Conservation (phyloP, 192 early-diverging fungal genomes). For the Phlyctochytrium arcticum region DNA sequence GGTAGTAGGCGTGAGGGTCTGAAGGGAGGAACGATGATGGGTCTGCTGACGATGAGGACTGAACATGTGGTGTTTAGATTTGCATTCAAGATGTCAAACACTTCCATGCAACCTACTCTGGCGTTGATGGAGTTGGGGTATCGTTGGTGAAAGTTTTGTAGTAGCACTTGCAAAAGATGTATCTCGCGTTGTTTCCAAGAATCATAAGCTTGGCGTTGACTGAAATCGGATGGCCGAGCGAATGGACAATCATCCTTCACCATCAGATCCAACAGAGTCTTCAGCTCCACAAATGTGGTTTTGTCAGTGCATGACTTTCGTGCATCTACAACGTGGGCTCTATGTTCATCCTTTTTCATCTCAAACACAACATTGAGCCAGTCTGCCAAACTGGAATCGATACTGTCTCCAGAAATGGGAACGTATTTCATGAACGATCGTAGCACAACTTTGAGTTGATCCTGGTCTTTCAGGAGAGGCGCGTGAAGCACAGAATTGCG, state of each 20-base stretch:
- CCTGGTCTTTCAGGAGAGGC: slow-evolving; percentile 24
- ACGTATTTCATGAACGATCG: neutral
- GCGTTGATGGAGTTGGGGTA: slow-evolving; percentile 26
- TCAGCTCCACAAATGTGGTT: slow-evolving; percentile 20
- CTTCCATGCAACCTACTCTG: slow-evolving; percentile 13
- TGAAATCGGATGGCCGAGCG: slow-evolving; percentile 41
- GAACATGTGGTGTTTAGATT: too few relatives aligned
- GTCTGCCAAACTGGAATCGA: slow-evolving; percentile 4
- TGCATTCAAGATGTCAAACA: too few relatives aligned
- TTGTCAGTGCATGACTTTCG: slow-evolving; percentile 19
- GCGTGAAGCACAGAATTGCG: slow-evolving; percentile 13
- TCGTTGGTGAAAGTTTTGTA: slow-evolving; percentile 33
- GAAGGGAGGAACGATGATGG: slow-evolving; percentile 31
- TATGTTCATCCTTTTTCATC: slow-evolving; percentile 26
- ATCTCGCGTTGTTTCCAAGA: slow-evolving; percentile 52
- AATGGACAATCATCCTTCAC: slow-evolving; percentile 10
- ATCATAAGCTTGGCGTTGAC: slow-evolving; percentile 44
- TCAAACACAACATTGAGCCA: slow-evolving; percentile 38
- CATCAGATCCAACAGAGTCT: slow-evolving; percentile 14
- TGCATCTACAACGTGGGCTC: neutral
- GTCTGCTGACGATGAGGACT: neutral
- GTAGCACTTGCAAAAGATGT: slow-evolving; percentile 43
- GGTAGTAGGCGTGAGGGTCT: slow-evolving; percentile 58
- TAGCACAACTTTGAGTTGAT: slow-evolving; percentile 16
- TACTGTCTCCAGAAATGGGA: slow-evolving; percentile 7